A percentile compares a stretch with the other conserved stretches of the same genome.
These are phyloP conservation scores for Wickerhamiella parazyma DNA, from an alignment of 805 yeast species.

Conservation along the genomic window DNA sequence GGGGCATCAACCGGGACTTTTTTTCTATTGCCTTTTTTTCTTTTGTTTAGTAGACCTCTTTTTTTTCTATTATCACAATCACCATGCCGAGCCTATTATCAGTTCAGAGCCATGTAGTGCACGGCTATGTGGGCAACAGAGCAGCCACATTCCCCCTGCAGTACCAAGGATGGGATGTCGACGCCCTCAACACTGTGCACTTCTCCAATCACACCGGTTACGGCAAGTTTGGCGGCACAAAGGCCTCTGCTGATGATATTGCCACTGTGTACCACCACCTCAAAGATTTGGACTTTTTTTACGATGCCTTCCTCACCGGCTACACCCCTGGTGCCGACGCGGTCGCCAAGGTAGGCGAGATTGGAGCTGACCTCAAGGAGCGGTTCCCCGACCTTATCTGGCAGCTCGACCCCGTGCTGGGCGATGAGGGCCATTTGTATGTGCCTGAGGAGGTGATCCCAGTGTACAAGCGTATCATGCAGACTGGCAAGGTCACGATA, in stretches of 20 bases:
- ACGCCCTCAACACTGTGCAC: constrained; percentile 74
- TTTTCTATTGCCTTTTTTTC: too few relatives aligned
- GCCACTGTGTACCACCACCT: constrained; percentile 43
- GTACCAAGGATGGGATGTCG: constrained; percentile 83
- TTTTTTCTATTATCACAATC: not conserved
- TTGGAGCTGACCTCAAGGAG: constrained; percentile 27
- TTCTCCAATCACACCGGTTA: constrained; percentile 90
- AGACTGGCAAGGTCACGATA: constrained; percentile 41
- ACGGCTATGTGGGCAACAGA: constrained; percentile 88
- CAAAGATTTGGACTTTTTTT: constrained; percentile 33
- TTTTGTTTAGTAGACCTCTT: too few relatives aligned
- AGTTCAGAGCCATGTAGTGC: constrained; percentile 83
- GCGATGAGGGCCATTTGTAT: constrained; percentile 76
- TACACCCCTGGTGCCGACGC: constrained; percentile 56
- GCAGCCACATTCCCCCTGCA: constrained; percentile 88
- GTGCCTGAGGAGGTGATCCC: constrained; percentile 50
- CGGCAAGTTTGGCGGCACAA: constrained; percentile 48
- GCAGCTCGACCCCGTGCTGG: constrained; percentile 83
- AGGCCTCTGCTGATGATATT: constrained; percentile 35
- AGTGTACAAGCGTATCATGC: constrained; percentile 36
- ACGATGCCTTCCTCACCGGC: constrained; percentile 64
- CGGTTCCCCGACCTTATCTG: constrained; percentile 29
- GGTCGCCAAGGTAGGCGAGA: constrained; percentile 35
- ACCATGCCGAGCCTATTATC: constrained; percentile 30
- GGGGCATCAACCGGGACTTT: too few relatives aligned